phyloP scores from a whole-genome alignment of 352 stramenopile genomes.

The Pythium coloratum region DNA sequence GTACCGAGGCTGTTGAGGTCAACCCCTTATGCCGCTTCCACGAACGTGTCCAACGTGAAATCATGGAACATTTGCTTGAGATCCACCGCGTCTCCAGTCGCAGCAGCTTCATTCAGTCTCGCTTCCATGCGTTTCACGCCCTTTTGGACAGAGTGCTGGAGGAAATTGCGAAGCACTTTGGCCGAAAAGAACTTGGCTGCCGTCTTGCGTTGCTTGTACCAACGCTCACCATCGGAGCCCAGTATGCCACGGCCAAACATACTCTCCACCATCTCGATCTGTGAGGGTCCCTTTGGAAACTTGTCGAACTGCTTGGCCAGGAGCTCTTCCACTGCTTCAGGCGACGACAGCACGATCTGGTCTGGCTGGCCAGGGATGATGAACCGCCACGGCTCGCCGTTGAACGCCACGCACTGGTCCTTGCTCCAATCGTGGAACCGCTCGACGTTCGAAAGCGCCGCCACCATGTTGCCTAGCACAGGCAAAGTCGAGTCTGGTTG shows the following conservation, averaged over 20 bases:
- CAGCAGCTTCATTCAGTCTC: not conserved
- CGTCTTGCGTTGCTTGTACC: conserved; percentile 32
- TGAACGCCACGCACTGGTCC: conserved; percentile 8
- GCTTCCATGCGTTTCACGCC: not conserved
- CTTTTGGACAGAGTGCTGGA: conserved; percentile 18
- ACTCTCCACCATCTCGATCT: conserved; percentile 18
- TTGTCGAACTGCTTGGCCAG: conserved; percentile 29
- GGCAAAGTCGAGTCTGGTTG: conserved; percentile 26
- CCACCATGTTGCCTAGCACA: conserved; percentile 44
- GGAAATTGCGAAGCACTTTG: conserved; percentile 24
- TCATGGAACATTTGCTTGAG: conserved; percentile 39
- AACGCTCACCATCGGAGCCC: conserved; percentile 26
- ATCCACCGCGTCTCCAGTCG: conserved; percentile 1
- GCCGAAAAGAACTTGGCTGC: conserved; percentile 32
- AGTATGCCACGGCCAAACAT: conserved; percentile 29
- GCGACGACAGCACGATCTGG: conserved; percentile 24
- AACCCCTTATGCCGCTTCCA: conserved; percentile 46
- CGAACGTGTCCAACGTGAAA: conserved; percentile 60
- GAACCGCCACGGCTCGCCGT: conserved; percentile 31
- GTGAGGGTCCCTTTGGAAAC: conserved; percentile 30
- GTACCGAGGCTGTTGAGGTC: conserved; percentile 38
- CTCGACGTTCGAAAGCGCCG: conserved; percentile 27
- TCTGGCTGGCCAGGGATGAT: conserved; percentile 13
- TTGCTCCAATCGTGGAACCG: conserved; percentile 47
- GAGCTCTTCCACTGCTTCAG: conserved; percentile 33